Percentiles rank a stretch among this genome's conserved stretches.
Evolutionary conservation across 2,329 filamentous ascomycete genomes (phyloP).

Genomic region (Thermoascus crustaceus): DNA sequence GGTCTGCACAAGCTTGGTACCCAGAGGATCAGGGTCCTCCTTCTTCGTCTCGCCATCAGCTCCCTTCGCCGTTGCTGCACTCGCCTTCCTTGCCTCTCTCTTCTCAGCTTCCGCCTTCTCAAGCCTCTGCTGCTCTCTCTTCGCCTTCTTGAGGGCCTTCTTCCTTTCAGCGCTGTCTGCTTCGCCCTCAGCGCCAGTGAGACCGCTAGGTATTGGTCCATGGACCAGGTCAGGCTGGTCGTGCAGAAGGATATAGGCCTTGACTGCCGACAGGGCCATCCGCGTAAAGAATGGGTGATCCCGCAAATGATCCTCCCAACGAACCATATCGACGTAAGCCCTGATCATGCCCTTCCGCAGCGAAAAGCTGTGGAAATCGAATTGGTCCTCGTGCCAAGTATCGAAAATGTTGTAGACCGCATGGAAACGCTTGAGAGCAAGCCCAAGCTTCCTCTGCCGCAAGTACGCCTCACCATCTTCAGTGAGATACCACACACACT

Average conservation of each 20-base stretch:
- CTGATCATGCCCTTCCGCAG: slow-evolving; percentile 93
- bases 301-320: slow-evolving; percentile 86
- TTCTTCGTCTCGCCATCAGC: slow-evolving; percentile 60
- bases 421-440: slow-evolving; percentile 89
- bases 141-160: slow-evolving; percentile 84
- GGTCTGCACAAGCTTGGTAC: slow-evolving; percentile 70
- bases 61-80: slow-evolving; percentile 52
- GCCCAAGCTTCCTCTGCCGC: slow-evolving; percentile 69
- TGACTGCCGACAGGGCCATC: slow-evolving; percentile 71
- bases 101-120: slow-evolving; percentile 76
- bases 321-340: slow-evolving; percentile 90
- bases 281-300: slow-evolving; percentile 90
- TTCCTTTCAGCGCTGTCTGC: slow-evolving; percentile 60
- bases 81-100: slow-evolving; percentile 74
- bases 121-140: slow-evolving; percentile 65
- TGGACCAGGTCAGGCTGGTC: slow-evolving; percentile 64
- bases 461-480: slow-evolving; percentile 89
- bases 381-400: slow-evolving; percentile 96
- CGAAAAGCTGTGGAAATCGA: slow-evolving; percentile 97
- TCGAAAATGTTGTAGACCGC: slow-evolving; percentile 89
- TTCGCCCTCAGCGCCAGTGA: slow-evolving; percentile 42
- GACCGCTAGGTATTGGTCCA: slow-evolving; percentile 50
- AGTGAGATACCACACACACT: slow-evolving; percentile 93
- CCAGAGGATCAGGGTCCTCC: slow-evolving; percentile 81
- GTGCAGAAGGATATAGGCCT: slow-evolving; percentile 68